Conservation (phyloP, 768 basidiomycete genomes). For the Leccinellum luteum region DNA sequence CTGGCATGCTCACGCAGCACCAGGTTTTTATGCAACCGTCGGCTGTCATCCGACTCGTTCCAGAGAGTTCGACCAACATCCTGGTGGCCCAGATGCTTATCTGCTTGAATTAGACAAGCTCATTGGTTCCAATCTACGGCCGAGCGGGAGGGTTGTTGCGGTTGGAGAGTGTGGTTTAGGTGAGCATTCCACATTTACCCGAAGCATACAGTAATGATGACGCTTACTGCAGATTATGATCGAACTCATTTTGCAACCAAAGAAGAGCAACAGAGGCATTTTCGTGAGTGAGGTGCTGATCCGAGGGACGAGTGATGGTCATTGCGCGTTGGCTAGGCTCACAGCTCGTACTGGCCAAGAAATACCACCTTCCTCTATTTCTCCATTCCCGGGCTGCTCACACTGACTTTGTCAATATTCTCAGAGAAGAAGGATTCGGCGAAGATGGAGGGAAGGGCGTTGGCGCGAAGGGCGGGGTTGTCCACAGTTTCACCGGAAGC, state of each 20-base stretch:
- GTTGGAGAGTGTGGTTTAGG: constrained; percentile 82
- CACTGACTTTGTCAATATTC: constrained; percentile 59
- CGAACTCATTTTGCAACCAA: constrained; percentile 60
- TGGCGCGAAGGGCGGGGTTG: constrained; percentile 70
- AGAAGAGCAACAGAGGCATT: constrained; percentile 60
- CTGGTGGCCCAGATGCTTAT: constrained; percentile 59
- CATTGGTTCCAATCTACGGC: constrained; percentile 46
- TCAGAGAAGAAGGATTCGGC: constrained; percentile 64
- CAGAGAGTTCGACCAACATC: constrained; percentile 58
- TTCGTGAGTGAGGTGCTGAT: constrained; percentile 44
- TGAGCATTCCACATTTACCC: constrained; percentile 21
- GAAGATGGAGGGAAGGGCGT: constrained; percentile 50
- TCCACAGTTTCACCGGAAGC: constrained; percentile 80
- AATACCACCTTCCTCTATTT: constrained; percentile 72
- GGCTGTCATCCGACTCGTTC: constrained; percentile 82
- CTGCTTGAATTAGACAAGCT: constrained; percentile 55
- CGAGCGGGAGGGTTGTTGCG: constrained; percentile 61
- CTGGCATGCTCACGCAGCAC: neutral
- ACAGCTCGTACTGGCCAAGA: constrained; percentile 66
- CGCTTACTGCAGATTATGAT: constrained; percentile 60
- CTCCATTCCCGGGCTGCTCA: constrained; percentile 82
- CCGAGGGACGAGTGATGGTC: neutral
- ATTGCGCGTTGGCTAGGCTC: constrained; percentile 31
- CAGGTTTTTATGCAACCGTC: constrained; percentile 68
- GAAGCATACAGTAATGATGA: neutral